Percentiles rank a stretch among this genome's conserved stretches.
phyloP scores from a whole-genome alignment of 495 filamentous ascomycete species.

The Penicillium antarcticum region DNA sequence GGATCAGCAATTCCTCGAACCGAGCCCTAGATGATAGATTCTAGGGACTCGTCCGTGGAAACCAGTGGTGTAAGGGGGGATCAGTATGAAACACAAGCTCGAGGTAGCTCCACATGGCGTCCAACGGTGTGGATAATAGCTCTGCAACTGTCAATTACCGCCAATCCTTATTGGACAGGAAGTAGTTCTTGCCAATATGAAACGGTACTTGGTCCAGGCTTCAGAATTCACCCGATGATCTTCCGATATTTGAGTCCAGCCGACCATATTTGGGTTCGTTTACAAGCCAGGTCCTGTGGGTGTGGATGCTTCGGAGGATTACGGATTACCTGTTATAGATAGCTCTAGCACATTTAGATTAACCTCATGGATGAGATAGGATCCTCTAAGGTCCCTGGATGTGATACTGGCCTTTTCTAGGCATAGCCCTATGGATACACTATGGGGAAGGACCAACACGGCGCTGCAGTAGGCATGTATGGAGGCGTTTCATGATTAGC shows the following conservation, averaged over 20 bases:
- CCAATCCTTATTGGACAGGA: background rate
- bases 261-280: background rate
- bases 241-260: background rate
- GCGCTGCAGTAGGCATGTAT: background rate
- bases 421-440: background rate
- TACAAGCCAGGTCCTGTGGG: background rate
- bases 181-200: background rate
- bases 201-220: background rate
- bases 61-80: no score
- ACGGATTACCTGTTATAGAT: background rate
- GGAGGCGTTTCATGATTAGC: background rate
- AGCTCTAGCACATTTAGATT: background rate
- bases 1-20: no score
- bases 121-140: background rate
- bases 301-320: conserved; percentile 1
- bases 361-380: background rate
- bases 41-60: no score
- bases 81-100: background rate
- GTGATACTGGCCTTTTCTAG: no score
- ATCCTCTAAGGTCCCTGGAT: background rate
- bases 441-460: background rate
- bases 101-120: background rate
- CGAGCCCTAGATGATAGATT: no score
- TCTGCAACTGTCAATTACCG: background rate
- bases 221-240: background rate